Percentiles rank a stretch among this genome's conserved stretches.
Evolutionary conservation across 768 basidiomycete species (phyloP).

Genomic region (Atractiella rhizophila): DNA sequence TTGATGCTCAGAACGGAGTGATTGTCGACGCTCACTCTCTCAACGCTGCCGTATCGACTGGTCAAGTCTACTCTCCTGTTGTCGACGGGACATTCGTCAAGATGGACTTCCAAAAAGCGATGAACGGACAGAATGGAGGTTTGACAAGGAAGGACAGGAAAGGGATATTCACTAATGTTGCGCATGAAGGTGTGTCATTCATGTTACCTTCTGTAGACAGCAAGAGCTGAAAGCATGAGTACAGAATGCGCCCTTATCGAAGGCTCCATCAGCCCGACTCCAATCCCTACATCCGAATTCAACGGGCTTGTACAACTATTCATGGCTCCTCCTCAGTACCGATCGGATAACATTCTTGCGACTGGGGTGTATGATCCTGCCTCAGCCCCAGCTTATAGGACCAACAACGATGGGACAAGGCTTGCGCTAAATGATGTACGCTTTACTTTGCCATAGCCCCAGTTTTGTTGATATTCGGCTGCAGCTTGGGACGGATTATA

Average conservation of each 20-base stretch:
- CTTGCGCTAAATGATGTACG: no score
- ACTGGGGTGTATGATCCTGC: constrained; percentile 4
- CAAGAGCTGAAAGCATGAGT: no score
- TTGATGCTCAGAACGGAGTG: constrained; percentile 27
- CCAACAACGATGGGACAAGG: no score
- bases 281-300: constrained; percentile 26
- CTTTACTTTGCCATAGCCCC: no score
- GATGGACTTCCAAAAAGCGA: constrained; percentile 1
- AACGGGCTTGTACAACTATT: constrained; percentile 23
- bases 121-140: background rate
- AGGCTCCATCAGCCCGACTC: constrained; percentile 5
- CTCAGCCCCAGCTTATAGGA: constrained; percentile 6
- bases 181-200: constrained; percentile 43
- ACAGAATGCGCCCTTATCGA: no score
- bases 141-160: constrained; percentile 1
- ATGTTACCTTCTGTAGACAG: no score
- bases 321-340: constrained; percentile 30
- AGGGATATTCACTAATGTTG: constrained; percentile 43
- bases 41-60: constrained; percentile 5
- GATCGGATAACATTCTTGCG: constrained; percentile 23
- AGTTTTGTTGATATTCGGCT: no score
- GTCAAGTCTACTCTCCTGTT: constrained; percentile 40
- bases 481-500: no score
- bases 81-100: constrained; percentile 44
- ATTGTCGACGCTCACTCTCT: constrained; percentile 3